A percentile compares a stretch with the other conserved stretches of the same genome.
Evolutionary conservation across 1,284 basidiomycete genomes (phyloP).

Genomic region (Pyrrhoderma lamaoense): DNA sequence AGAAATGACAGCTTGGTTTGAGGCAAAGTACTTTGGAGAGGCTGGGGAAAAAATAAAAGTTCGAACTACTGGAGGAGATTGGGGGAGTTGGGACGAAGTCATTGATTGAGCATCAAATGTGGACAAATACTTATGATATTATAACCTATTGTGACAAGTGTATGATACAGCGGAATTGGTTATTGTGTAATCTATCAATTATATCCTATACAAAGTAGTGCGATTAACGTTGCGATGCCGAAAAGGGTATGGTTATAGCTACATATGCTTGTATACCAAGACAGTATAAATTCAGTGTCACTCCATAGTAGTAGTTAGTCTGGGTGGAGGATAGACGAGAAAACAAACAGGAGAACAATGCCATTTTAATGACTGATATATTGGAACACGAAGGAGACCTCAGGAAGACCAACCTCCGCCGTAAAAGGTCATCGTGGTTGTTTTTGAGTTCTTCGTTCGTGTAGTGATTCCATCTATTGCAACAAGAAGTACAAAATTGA

Average conservation of each 20-base stretch:
- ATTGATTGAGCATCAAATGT: constrained; percentile 2
- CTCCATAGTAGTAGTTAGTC: too few relatives aligned
- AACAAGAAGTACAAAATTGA: background rate
- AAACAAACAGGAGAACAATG: background rate
- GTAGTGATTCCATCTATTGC: constrained; percentile 91
- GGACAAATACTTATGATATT: too few relatives aligned
- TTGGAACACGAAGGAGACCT: constrained; percentile 90
- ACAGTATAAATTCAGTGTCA: background rate
- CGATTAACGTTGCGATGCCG: too few relatives aligned
- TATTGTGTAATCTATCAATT: too few relatives aligned
- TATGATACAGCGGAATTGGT: too few relatives aligned
- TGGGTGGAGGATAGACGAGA: too few relatives aligned
- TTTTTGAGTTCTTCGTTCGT: constrained; percentile 81
- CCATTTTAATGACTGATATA: constrained; percentile 70
- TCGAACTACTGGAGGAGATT: constrained; percentile 51
- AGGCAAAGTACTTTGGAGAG: constrained; percentile 68
- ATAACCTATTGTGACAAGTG: too few relatives aligned
- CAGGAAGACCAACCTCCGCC: constrained; percentile 83
- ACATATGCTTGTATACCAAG: too few relatives aligned
- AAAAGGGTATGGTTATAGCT: constrained; percentile 10
- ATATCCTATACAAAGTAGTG: too few relatives aligned
- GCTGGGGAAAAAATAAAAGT: constrained; percentile 69
- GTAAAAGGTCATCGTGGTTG: constrained; percentile 92
- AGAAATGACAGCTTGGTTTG: constrained; percentile 69
- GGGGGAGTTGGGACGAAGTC: constrained; percentile 60